Percentiles rank a stretch among this genome's conserved stretches.
Conservation (phyloP, 768 basidiomycete species). For the Mycena epipterygia region DNA sequence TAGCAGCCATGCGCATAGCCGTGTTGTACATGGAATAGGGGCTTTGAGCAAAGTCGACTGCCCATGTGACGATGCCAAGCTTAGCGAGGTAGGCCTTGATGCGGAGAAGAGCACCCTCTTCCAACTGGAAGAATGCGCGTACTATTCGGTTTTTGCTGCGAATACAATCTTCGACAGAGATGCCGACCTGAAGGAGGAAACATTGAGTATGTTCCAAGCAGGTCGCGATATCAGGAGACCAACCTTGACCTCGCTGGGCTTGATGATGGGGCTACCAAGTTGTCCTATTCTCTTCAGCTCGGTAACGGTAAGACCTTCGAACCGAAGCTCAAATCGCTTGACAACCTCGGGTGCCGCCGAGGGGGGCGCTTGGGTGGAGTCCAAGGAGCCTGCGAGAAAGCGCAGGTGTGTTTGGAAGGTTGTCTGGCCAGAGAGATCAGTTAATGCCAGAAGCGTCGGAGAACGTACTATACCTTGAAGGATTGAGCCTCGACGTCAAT, state of each 20-base stretch:
- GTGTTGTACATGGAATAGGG: constrained; percentile 27
- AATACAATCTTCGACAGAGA: background rate
- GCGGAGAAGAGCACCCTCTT: constrained; percentile 19
- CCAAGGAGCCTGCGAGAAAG: background rate
- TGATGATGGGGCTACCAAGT: background rate
- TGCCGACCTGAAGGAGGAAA: constrained; percentile 2
- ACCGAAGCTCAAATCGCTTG: background rate
- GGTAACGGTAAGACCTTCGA: background rate
- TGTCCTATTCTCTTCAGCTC: constrained; percentile 3
- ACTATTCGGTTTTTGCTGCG: background rate
- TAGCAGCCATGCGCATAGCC: constrained; percentile 21
- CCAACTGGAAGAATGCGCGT: constrained; percentile 4
- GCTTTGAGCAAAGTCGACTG: constrained; percentile 16
- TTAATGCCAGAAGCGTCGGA: background rate
- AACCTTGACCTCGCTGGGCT: background rate
- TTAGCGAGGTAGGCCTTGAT: constrained; percentile 17
- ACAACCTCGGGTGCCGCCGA: background rate
- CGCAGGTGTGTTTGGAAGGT: too few species aligned
- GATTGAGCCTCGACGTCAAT: background rate
- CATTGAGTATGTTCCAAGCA: background rate
- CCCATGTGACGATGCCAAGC: constrained; percentile 22
- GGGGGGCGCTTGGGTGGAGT: background rate
- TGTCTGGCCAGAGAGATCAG: background rate
- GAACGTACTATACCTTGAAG: constrained; percentile 21
- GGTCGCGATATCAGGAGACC: background rate